phyloP scores from a whole-genome alignment of 768 basidiomycete species.

The Amanita pallidorosea region DNA sequence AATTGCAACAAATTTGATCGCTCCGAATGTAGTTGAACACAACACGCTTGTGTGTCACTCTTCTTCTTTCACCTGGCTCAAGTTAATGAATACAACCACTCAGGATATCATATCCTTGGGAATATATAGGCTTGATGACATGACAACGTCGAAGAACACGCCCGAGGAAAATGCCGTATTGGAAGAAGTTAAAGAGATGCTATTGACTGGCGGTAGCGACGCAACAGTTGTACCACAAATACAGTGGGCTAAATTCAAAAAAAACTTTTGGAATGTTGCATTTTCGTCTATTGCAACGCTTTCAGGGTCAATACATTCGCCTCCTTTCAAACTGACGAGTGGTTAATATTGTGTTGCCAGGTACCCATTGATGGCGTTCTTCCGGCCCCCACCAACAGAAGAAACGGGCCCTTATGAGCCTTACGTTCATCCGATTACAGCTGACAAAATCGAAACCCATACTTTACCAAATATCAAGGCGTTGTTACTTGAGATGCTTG shows the following conservation, averaged over 20 bases:
- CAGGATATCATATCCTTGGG: conserved; percentile 45
- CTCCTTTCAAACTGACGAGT: background rate
- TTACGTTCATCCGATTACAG: conserved; percentile 29
- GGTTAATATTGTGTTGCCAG: conserved; percentile 10
- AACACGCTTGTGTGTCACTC: conserved; percentile 33
- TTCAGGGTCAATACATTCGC: conserved; percentile 19
- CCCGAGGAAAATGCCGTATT: conserved; percentile 30
- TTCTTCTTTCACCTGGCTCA: background rate
- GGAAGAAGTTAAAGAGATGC: conserved; percentile 31
- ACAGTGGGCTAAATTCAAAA: conserved; percentile 49
- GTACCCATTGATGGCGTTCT: conserved; percentile 38
- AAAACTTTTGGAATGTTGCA: conserved; percentile 56
- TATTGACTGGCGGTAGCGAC: conserved; percentile 37
- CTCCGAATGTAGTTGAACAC: conserved; percentile 40
- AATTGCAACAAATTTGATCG: conserved; percentile 39
- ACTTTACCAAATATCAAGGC: conserved; percentile 38
- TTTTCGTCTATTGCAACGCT: conserved; percentile 45
- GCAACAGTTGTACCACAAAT: conserved; percentile 43
- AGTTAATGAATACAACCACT: background rate
- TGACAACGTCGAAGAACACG: conserved; percentile 28
- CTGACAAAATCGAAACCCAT: conserved; percentile 26
- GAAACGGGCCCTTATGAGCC: conserved; percentile 24
- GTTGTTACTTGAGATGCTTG: conserved; percentile 33
- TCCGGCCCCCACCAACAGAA: conserved; percentile 32
- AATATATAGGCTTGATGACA: conserved; percentile 39